Base-by-base conservation (phyloP, 2,329 filamentous ascomycete genomes). In the Tothia fuscella region DNA sequence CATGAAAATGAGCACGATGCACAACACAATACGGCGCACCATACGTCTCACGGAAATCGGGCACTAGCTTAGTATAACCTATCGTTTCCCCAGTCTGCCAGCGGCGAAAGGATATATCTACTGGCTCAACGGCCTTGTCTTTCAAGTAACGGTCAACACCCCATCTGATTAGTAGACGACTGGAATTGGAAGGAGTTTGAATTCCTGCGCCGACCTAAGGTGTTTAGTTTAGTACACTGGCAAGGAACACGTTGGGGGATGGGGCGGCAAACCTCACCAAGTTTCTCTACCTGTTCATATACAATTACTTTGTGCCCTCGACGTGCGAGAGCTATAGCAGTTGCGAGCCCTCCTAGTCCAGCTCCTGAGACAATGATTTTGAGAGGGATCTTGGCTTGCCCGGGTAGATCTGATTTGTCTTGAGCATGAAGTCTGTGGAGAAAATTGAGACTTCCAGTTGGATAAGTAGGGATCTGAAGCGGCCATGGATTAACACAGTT, bases 131-230 rank as follows among this genome's bases (percentile, higher is more conserved):
- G 16, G 50, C 50, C n/a, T 52, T 41, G 20, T 47, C 39, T n/a
- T 50, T 42, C 5, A 59, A 46, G 19, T 56, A 50, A 2, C 53
- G 45, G 7, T 44, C 47, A 2, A 62, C 47, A 5, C 60, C 61
- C 53, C 57, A 61, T 39, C 46, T 44, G 17, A 48, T 36, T 3
- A 63, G 51, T 0, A 63, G 46, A 1, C 51, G 50, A 2, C 50
- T 49, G 5, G 57, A 56, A 43, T 65, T 65, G 5, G 62, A 54
- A 1, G 60, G 59, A 5, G 64, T 53, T 49, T 65, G 62, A 22
- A 65, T 63, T 4, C 61, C 62, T 2, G 61, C 61, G 3, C 62
- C 61, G 13, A 64, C 52, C 53, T 60, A 26, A 21, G 22, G 19
- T 7, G 6, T 9, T 35, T 17, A 37, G 26, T 33, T 34, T 38